A percentile compares a stretch with the other conserved stretches of the same genome.
phyloP scores from a whole-genome alignment of 1,284 basidiomycete genomes.

The Cryptococcus floricola region DNA sequence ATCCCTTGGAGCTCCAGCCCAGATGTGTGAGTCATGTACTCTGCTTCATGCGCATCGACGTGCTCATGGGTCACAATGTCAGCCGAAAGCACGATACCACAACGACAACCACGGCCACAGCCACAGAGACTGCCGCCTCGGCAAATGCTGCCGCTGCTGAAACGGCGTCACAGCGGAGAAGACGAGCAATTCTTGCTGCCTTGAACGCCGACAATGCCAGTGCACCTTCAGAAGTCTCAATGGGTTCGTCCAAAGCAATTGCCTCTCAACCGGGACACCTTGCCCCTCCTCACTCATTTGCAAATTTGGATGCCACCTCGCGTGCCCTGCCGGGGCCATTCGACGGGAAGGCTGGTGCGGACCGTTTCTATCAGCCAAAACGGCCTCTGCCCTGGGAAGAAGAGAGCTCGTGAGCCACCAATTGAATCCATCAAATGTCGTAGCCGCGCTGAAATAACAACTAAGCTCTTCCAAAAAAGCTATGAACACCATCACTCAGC shows the following conservation, averaged over 20 bases:
- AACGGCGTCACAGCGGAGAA: conserved; percentile 23
- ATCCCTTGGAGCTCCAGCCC: conserved; percentile 21
- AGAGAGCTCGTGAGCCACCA: conserved; percentile 24
- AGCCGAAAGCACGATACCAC: conserved; percentile 9
- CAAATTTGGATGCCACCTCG: not conserved
- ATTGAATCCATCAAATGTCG: not conserved
- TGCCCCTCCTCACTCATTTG: not conserved
- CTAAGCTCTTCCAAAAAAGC: not conserved
- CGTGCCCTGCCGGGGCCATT: not conserved
- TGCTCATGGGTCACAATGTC: conserved; percentile 1
- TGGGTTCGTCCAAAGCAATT: too few species aligned
- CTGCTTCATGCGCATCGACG: not conserved
- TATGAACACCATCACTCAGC: not conserved
- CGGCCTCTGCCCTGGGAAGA: conserved; percentile 41
- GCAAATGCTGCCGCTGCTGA: not conserved
- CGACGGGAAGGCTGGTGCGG: conserved; percentile 2
- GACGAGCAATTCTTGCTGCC: conserved; percentile 42
- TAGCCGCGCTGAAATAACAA: not conserved
- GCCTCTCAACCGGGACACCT: not conserved
- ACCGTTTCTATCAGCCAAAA: conserved; percentile 16
- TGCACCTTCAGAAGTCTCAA: not conserved
- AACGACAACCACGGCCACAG: not conserved
- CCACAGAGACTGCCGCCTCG: not conserved
- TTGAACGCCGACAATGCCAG: conserved; percentile 22
- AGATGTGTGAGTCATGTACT: conserved; percentile 12